A percentile compares a stretch with the other conserved stretches of the same genome.
Evolutionary conservation across 306 rosid species (phyloP).

Genomic region (Quercus mongolica): DNA sequence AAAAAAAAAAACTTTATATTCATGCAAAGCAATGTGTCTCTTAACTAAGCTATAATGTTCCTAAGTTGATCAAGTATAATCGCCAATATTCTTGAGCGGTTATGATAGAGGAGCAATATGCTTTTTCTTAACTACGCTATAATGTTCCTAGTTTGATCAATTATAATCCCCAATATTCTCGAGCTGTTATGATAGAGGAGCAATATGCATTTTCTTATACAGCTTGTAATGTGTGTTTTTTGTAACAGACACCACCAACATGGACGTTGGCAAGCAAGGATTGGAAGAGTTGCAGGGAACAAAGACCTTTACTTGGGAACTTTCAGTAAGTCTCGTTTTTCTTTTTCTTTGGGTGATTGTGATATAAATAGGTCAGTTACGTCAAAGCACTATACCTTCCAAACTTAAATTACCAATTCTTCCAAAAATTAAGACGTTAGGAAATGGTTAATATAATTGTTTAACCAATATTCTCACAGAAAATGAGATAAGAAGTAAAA

Average conservation of each 20-base stretch:
- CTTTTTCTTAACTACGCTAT: background rate
- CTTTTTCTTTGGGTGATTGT: background rate
- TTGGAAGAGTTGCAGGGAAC: constrained; percentile 94
- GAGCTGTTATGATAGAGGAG: background rate
- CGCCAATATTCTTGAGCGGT: background rate
- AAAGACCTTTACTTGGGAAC: constrained; percentile 91
- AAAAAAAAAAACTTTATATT: no score
- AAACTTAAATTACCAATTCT: no score
- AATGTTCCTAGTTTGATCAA: background rate
- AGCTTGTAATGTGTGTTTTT: background rate
- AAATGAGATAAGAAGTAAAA: no score
- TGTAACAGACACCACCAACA: constrained; percentile 83
- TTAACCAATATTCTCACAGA: no score
- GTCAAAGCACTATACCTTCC: background rate
- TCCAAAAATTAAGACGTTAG: no score
- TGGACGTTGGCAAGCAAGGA: constrained; percentile 97
- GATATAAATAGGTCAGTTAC: background rate
- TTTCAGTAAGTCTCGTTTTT: constrained; percentile 54
- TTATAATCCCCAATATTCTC: background rate
- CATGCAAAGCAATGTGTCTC: no score
- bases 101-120: background rate
- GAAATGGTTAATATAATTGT: no score
- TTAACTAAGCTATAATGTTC: background rate
- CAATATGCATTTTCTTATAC: background rate
- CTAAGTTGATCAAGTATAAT: background rate